A percentile compares a stretch with the other conserved stretches of the same genome.
Conservation (phyloP, 176 grass and related monocot genomes). For the Cenchrus purpureus region DNA sequence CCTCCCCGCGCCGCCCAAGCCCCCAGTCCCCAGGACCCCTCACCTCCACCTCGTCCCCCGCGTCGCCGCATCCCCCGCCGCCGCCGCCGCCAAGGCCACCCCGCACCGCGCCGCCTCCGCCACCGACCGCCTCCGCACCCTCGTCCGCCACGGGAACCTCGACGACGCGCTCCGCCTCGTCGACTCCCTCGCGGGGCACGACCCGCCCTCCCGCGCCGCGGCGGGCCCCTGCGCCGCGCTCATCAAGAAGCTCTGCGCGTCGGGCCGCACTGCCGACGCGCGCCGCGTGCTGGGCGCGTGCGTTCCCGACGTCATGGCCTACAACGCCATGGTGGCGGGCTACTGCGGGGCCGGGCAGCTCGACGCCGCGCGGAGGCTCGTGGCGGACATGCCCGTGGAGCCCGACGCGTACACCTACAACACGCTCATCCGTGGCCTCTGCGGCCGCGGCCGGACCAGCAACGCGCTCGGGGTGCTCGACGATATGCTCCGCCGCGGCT, state of each 20-base stretch:
- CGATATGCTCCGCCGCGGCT: conserved; percentile 45
- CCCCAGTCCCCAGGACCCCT: not conserved
- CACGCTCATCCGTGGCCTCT: conserved; percentile 63
- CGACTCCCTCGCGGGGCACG: conserved; percentile 12
- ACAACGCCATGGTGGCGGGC: conserved; percentile 50
- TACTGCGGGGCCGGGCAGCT: conserved; percentile 51
- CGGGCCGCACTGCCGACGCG: conserved; percentile 48
- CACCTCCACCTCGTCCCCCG: conserved; percentile 21
- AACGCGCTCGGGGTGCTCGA: conserved; percentile 55
- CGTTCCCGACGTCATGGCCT: conserved; percentile 44
- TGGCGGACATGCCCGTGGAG: conserved; percentile 44
- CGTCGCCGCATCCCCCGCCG: conserved; percentile 22
- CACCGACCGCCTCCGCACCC: conserved; percentile 40
- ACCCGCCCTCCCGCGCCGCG: conserved; percentile 19
- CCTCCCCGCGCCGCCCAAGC: conserved; percentile 19
- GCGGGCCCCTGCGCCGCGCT: conserved; percentile 46
- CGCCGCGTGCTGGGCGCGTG: conserved; percentile 35
- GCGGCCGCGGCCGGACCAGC: conserved; percentile 47
- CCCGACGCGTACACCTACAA: conserved; percentile 60
- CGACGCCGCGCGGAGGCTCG: conserved; percentile 47
- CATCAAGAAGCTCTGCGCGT: conserved; percentile 58
- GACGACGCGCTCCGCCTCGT: conserved; percentile 44
- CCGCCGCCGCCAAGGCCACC: not conserved
- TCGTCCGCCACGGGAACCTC: conserved; percentile 33
- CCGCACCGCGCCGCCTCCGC: conserved; percentile 8